Conservation (phyloP, 1,139 yeast species). For the Sugiyamaella japonica region DNA sequence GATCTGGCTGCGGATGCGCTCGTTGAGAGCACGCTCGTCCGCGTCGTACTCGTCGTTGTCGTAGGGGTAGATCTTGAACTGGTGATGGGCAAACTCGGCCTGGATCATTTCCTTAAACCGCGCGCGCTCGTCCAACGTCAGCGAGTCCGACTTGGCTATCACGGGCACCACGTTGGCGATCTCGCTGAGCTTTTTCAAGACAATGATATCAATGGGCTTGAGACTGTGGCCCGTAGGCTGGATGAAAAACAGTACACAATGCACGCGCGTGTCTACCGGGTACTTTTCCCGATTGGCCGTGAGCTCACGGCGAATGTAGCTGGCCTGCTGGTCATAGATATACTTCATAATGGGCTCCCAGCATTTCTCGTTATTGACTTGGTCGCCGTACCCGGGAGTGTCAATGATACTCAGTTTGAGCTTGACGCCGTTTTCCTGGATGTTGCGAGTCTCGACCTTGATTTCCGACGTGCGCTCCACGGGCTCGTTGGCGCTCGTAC, state of each 20-base stretch:
- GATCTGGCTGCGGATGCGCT: constrained; percentile 54
- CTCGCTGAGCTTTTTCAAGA: constrained; percentile 81
- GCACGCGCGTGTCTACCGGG: constrained; percentile 90
- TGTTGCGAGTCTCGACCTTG: constrained; percentile 63
- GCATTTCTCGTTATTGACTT: constrained; percentile 87
- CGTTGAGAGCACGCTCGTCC: constrained; percentile 43
- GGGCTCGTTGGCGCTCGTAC: constrained; percentile 65
- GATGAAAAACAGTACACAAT: constrained; percentile 86
- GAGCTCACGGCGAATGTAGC: constrained; percentile 88
- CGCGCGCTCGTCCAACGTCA: constrained; percentile 82
- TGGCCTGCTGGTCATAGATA: constrained; percentile 94
- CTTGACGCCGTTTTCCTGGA: constrained; percentile 83
- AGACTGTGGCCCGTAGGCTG: constrained; percentile 85
- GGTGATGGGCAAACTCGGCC: constrained; percentile 71
- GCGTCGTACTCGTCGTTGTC: constrained; percentile 70
- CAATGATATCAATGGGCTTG: constrained; percentile 77
- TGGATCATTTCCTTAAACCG: constrained; percentile 70
- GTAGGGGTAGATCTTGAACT: constrained; percentile 83
- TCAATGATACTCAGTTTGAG: constrained; percentile 86
- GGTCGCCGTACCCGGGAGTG: constrained; percentile 98
- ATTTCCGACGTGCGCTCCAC: constrained; percentile 88
- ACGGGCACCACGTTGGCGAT: constrained; percentile 94
- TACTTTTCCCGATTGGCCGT: constrained; percentile 90
- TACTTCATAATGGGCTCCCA: constrained; percentile 97
- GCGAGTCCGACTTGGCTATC: constrained; percentile 88